Percentiles rank a stretch among this genome's conserved stretches.
phyloP scores from a whole-genome alignment of 768 basidiomycete species.

The Daedaleopsis sinensis region DNA sequence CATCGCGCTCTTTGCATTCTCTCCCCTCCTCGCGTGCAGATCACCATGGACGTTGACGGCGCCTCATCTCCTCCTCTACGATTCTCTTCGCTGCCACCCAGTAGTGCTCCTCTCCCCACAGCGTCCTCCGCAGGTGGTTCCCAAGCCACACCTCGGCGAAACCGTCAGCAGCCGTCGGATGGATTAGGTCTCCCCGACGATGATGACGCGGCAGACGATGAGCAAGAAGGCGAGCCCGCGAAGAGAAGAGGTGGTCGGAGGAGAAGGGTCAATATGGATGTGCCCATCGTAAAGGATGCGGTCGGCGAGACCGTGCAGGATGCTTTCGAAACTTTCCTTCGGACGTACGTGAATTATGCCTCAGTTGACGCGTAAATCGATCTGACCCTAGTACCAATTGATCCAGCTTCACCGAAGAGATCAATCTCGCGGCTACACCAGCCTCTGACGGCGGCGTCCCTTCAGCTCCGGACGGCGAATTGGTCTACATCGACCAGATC shows the following conservation, averaged over 20 bases:
- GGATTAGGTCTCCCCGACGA: conserved; percentile 36
- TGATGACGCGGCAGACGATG: conserved; percentile 49
- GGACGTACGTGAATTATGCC: conserved; percentile 60
- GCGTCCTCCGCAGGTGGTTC: conserved; percentile 38
- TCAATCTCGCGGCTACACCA: conserved; percentile 79
- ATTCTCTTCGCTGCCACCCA: conserved; percentile 55
- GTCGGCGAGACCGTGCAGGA: conserved; percentile 96
- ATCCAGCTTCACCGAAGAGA: conserved; percentile 79
- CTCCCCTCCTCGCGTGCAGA: not conserved
- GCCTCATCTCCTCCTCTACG: conserved; percentile 55
- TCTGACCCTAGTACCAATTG: not conserved
- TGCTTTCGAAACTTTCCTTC: conserved; percentile 88
- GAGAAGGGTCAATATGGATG: conserved; percentile 60
- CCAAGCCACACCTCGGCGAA: conserved; percentile 27
- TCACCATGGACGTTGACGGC: conserved; percentile 57
- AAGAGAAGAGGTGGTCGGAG: conserved; percentile 28
- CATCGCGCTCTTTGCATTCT: conserved; percentile 7
- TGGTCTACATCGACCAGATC: conserved; percentile 91
- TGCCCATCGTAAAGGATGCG: conserved; percentile 88
- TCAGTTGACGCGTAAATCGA: not conserved
- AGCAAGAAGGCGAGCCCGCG: conserved; percentile 33
- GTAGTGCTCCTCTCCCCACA: conserved; percentile 47
- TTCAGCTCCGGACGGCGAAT: conserved; percentile 58
- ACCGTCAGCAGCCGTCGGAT: conserved; percentile 29
- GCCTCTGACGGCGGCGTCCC: conserved; percentile 70